phyloP scores from a whole-genome alignment of 2,329 filamentous ascomycete genomes.

The Xylariales sp. region DNA sequence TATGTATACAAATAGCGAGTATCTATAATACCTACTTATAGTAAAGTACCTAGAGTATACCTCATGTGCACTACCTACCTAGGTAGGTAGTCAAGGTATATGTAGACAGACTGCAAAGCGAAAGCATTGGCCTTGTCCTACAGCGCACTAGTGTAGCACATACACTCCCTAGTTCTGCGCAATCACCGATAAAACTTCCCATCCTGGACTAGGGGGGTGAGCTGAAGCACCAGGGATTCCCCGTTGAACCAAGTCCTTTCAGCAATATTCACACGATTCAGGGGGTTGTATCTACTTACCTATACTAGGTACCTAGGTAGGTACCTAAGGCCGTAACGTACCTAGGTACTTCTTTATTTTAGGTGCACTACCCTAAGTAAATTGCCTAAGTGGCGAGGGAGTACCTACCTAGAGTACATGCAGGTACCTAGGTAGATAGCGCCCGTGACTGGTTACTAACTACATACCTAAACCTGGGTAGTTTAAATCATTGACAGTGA shows the following conservation, averaged over 20 bases:
- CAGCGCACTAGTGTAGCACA: slow-evolving; percentile 19
- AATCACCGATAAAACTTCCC: slow-evolving; percentile 26
- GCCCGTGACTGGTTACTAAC: too few relatives aligned
- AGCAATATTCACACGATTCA: not conserved
- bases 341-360: too few relatives aligned
- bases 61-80: too few relatives aligned
- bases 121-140: slow-evolving; percentile 10
- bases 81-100: too few relatives aligned
- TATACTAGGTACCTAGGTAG: not conserved
- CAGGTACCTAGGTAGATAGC: too few relatives aligned
- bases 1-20: too few relatives aligned
- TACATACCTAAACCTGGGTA: not conserved
- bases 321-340: not conserved
- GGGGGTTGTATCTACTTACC: too few relatives aligned
- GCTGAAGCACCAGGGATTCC: slow-evolving; percentile 34
- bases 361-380: too few relatives aligned
- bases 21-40: too few relatives aligned
- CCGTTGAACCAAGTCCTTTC: slow-evolving; percentile 25
- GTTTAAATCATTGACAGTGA: slow-evolving; percentile 18
- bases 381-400: too few relatives aligned
- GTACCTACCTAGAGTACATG: too few relatives aligned
- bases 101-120: not conserved
- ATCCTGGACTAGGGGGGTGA: slow-evolving; percentile 25
- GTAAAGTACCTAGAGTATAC: too few relatives aligned
- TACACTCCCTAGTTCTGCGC: slow-evolving; percentile 10